Base-by-base conservation (phyloP, 2,329 filamentous ascomycete species). In the Xylogone sp. region DNA sequence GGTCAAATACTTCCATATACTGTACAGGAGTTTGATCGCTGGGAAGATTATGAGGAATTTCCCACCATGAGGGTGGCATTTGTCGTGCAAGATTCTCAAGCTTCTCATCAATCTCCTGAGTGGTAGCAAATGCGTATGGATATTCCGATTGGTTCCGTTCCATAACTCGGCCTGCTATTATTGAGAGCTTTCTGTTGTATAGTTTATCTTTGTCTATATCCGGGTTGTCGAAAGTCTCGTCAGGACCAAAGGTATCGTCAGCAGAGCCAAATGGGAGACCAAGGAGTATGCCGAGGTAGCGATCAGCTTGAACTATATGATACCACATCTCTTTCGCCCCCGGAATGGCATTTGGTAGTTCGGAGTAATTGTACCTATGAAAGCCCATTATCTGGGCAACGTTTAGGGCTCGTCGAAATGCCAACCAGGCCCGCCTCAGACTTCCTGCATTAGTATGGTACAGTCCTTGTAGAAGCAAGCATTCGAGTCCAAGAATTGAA, bases 331-430 rank as follows among this genome's bases (percentile, higher is more conserved):
- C 13, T 29, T 27, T 45, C 42, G 45, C 53, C 12, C 24, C 24
- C 9, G 45, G 51, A 18, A 39, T 39, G 5, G 34, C 12, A 5
- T 13, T 4, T 18, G 34, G 34, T 9, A 16, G n/a, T 5, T 39
- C 13, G 5, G n/a, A 34, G 58, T 78, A 50, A 62, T 61, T 1
- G 46, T 76, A 70, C 13, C 77, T 65, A 3, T 77, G 75, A 66
- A 81, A 74, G 24, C 78, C 70, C 47, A 75, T 58, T 53, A 75
- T 61, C 58, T 80, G 77, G 0, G 71, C 76, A 27, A 79, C 63
- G 29, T 68, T 70, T 22, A 81, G 64, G 2, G 75, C 74, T 1
- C 75, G 68, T 0, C 78, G 71, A 22, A 62, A 64, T 0, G 66
- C 60, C 1, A 77, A 54, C 71, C 72, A 78, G 0, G 72, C 68